A percentile compares a stretch with the other conserved stretches of the same genome.
phyloP scores from a whole-genome alignment of 257 asterid species.

The Ligustrum vulgare region DNA sequence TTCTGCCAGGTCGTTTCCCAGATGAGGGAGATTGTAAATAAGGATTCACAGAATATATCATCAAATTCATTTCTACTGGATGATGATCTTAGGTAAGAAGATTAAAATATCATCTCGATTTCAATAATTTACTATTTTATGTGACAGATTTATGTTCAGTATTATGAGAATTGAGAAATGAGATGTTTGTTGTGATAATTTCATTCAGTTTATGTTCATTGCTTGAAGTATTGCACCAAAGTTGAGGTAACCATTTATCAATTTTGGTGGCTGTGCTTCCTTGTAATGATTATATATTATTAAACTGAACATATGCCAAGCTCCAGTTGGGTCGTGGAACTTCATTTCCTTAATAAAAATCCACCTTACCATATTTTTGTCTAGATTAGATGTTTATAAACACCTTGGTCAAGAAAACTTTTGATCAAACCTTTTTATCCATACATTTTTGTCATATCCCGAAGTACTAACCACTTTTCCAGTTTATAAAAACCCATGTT shows the following conservation, averaged over 20 bases:
- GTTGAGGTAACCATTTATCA: neutral
- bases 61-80: constrained; percentile 95
- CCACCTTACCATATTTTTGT: too few species aligned
- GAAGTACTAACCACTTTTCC: too few species aligned
- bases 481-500: too few species aligned
- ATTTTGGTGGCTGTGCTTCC: neutral
- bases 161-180: neutral
- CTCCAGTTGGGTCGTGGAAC: too few species aligned
- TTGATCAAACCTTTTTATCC: too few species aligned
- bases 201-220: neutral
- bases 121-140: neutral
- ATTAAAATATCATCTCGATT: neutral
- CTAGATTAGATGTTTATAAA: too few species aligned
- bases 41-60: constrained; percentile 82
- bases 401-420: too few species aligned
- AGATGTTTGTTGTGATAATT: neutral
- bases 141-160: neutral
- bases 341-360: neutral
- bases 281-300: too few species aligned
- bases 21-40: constrained; percentile 90
- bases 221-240: neutral
- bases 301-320: too few species aligned
- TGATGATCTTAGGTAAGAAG: constrained; percentile 85
- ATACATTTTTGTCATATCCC: too few species aligned
- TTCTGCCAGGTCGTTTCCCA: constrained; percentile 83